A percentile compares a stretch with the other conserved stretches of the same genome.
phyloP scores from a whole-genome alignment of 2,329 filamentous ascomycete genomes.

The Cadophora malorum region DNA sequence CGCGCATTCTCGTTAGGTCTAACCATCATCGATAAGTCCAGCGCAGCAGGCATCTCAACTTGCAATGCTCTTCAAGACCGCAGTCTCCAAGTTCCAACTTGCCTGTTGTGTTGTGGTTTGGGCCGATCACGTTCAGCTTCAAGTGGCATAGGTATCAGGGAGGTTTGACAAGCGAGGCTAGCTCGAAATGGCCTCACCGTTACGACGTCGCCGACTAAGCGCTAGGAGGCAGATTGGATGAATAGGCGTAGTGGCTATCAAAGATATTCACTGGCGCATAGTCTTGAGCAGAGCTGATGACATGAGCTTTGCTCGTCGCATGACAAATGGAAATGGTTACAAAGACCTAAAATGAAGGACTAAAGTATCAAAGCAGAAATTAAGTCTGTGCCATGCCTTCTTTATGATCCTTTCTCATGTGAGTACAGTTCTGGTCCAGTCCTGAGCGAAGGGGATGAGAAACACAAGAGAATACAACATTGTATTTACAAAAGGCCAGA shows the following conservation, averaged over 20 bases:
- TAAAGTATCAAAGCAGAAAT: background rate
- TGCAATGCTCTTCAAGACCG: background rate
- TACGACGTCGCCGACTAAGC: background rate
- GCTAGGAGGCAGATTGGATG: background rate
- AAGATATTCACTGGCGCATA: background rate
- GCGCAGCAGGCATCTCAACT: background rate
- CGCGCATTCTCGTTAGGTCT: background rate
- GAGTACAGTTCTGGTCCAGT: background rate
- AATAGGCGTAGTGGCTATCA: background rate
- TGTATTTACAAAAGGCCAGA: too few species aligned
- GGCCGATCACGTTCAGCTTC: background rate
- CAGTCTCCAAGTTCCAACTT: background rate
- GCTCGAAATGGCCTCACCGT: background rate
- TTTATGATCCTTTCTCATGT: background rate
- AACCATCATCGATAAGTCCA: background rate
- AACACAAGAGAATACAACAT: too few species aligned
- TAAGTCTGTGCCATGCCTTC: background rate
- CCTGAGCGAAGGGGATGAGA: too few species aligned
- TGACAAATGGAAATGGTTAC: background rate
- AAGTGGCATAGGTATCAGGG: background rate
- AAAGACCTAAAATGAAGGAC: background rate
- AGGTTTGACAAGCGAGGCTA: background rate
- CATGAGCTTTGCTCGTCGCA: background rate
- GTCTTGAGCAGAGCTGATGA: background rate
- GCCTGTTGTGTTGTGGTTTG: background rate